Percentiles rank a stretch among this genome's conserved stretches.
phyloP scores from a whole-genome alignment of 768 basidiomycete genomes.

The Suillus discolor region DNA sequence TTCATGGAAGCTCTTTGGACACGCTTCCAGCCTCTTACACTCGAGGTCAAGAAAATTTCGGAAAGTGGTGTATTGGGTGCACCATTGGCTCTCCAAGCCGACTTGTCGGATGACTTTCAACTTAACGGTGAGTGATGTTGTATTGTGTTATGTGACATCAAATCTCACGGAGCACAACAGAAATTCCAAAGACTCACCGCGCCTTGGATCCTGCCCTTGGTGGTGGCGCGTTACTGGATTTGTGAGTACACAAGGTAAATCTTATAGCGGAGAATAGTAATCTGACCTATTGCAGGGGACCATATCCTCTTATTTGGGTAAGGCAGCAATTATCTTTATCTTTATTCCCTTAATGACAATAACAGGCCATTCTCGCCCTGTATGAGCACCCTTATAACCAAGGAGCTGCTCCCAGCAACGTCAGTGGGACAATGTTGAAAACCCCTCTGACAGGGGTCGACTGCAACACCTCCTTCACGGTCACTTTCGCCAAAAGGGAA shows the following conservation, averaged over 20 bases:
- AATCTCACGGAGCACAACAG: constrained; percentile 35
- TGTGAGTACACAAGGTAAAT: constrained; percentile 48
- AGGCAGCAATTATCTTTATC: constrained; percentile 17
- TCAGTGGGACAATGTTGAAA: constrained; percentile 76
- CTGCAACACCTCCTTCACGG: constrained; percentile 70
- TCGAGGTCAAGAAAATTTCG: constrained; percentile 64
- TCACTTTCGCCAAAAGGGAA: constrained; percentile 54
- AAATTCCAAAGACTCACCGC: constrained; percentile 67
- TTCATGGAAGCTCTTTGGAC: constrained; percentile 96
- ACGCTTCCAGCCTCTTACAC: constrained; percentile 70
- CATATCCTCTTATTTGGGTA: constrained; percentile 84
- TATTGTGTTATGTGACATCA: background rate
- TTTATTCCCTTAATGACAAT: background rate
- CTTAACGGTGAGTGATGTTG: constrained; percentile 50
- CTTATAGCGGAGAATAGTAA: background rate
- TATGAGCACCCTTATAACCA: constrained; percentile 83
- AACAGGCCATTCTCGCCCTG: constrained; percentile 72
- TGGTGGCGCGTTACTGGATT: constrained; percentile 82
- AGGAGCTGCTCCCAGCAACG: constrained; percentile 51
- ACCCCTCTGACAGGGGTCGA: constrained; percentile 81
- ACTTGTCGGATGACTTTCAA: constrained; percentile 72
- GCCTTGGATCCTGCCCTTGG: constrained; percentile 80
- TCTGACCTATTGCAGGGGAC: constrained; percentile 52
- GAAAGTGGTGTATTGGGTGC: constrained; percentile 66
- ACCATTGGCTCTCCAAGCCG: constrained; percentile 70